A percentile compares a stretch with the other conserved stretches of the same genome.
Conservation (phyloP, 352 stramenopile genomes). For the Phytophthora foliorum region DNA sequence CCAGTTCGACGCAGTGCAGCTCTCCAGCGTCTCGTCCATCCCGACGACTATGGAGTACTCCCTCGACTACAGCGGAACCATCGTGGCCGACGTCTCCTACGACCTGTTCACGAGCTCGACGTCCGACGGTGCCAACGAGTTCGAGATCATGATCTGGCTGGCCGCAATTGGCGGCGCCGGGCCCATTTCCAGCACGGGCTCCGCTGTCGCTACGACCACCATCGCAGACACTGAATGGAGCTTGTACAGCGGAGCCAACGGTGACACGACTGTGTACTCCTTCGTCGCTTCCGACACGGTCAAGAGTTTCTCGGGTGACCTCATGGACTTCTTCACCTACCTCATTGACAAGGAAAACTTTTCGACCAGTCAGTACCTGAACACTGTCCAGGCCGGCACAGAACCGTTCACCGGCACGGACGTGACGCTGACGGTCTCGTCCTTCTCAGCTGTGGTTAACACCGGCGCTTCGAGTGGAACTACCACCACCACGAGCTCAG, state of each 20-base stretch:
- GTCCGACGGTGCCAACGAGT: conserved; percentile 34
- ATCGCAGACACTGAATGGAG: conserved; percentile 29
- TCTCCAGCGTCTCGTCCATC: conserved; percentile 47
- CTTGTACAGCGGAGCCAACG: conserved; percentile 41
- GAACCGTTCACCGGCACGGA: conserved; percentile 42
- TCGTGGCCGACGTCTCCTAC: conserved; percentile 51
- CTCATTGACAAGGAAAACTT: conserved; percentile 36
- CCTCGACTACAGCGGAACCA: conserved; percentile 37
- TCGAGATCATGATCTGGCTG: conserved; percentile 62
- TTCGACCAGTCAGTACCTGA: conserved; percentile 40
- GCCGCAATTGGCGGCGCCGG: conserved; percentile 42
- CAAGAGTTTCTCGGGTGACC: conserved; percentile 39
- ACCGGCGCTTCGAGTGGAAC: conserved; percentile 28
- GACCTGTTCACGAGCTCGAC: conserved; percentile 50
- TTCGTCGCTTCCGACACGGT: conserved; percentile 39
- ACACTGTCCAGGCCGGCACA: conserved; percentile 42
- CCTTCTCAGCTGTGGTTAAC: conserved; percentile 36
- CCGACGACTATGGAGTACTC: conserved; percentile 43
- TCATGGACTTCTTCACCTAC: conserved; percentile 47
- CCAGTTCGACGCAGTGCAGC: conserved; percentile 41
- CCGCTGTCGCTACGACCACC: conserved; percentile 30
- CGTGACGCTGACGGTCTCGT: conserved; percentile 40
- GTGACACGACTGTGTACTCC: conserved; percentile 46
- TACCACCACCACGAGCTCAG: conserved; percentile 1
- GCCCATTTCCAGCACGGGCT: conserved; percentile 46